A percentile compares a stretch with the other conserved stretches of the same genome.
These are phyloP conservation scores for Pestalotiopsis sp. DNA, from an alignment of 2,329 filamentous ascomycete genomes.

Conservation along the genomic window DNA sequence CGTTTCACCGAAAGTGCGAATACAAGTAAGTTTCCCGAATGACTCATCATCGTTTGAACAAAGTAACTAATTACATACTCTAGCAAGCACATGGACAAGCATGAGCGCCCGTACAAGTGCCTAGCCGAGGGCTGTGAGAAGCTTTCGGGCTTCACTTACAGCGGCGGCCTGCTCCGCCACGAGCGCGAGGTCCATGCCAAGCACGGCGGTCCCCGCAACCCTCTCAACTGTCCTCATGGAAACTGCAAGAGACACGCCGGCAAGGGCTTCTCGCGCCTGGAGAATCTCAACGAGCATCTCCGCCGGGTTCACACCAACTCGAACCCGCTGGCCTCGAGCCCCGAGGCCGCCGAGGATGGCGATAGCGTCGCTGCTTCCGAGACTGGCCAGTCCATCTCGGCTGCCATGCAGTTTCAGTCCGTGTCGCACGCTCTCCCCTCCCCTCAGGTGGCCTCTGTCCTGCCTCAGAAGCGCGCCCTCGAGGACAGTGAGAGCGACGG, in stretches of 20 bases:
- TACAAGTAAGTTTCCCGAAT: slow-evolving; percentile 75
- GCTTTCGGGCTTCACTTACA: slow-evolving; percentile 92
- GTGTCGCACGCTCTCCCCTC: slow-evolving; percentile 14
- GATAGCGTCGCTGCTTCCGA: slow-evolving; percentile 36
- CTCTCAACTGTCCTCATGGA: slow-evolving; percentile 80
- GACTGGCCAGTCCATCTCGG: neutral
- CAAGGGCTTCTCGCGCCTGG: slow-evolving; percentile 88
- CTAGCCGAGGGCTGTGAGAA: slow-evolving; percentile 83
- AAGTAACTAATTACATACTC: slow-evolving; percentile 22
- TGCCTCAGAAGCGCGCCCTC: slow-evolving; percentile 53
- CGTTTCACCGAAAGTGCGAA: slow-evolving; percentile 85
- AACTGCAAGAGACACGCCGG: slow-evolving; percentile 90
- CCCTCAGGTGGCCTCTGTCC: slow-evolving; percentile 17
- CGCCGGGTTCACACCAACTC: slow-evolving; percentile 78
- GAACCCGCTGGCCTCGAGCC: slow-evolving; percentile 27
- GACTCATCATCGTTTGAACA: slow-evolving; percentile 6
- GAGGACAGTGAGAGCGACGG: slow-evolving; percentile 44
- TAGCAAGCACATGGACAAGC: slow-evolving; percentile 98
- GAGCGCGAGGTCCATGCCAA: slow-evolving; percentile 93
- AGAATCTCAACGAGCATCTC: slow-evolving; percentile 92
- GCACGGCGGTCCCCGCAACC: slow-evolving; percentile 85
- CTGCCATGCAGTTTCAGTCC: neutral
- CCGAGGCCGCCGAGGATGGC: slow-evolving; percentile 39
- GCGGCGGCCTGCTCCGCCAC: slow-evolving; percentile 84
- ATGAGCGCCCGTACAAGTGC: slow-evolving; percentile 92